phyloP scores from a whole-genome alignment of 139 green algal species.

The Micromonas commoda region DNA sequence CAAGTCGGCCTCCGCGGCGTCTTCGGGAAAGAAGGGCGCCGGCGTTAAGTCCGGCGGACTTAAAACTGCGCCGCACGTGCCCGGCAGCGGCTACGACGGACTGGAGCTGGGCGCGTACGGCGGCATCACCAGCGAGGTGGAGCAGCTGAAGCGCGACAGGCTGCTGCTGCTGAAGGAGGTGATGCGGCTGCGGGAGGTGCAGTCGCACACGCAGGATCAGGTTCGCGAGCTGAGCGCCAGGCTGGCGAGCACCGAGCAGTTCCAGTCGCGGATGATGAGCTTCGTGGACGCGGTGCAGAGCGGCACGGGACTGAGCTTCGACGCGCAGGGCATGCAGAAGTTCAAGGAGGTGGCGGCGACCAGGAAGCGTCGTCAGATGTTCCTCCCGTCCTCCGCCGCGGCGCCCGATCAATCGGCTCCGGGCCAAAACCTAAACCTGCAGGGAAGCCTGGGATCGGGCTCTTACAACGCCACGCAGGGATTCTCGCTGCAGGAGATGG shows the following conservation, averaged over 20 bases:
- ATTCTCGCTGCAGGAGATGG: no score
- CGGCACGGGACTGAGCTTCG: background rate
- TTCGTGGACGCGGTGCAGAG: conserved; percentile 12
- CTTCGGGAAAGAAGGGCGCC: background rate
- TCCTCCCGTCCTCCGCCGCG: background rate
- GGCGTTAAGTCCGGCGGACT: background rate
- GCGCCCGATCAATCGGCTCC: background rate
- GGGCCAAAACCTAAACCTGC: no score
- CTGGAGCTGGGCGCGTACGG: conserved; percentile 30
- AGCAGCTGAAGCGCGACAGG: conserved; percentile 34
- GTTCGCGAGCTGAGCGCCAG: background rate
- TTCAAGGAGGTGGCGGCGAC: background rate
- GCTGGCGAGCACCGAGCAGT: background rate
- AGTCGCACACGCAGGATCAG: background rate
- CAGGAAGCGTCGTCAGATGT: background rate
- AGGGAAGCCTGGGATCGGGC: no score
- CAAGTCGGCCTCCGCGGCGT: background rate
- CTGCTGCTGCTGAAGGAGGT: conserved; percentile 30
- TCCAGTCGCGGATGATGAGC: conserved; percentile 11
- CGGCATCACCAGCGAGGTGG: conserved; percentile 22
- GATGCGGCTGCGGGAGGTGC: conserved; percentile 17
- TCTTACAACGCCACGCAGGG: no score
- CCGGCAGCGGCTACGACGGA: background rate
- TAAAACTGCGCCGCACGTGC: background rate
- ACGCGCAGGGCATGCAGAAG: no score